phyloP scores from a whole-genome alignment of 495 filamentous ascomycete genomes.

The Tetracladium setigerum region DNA sequence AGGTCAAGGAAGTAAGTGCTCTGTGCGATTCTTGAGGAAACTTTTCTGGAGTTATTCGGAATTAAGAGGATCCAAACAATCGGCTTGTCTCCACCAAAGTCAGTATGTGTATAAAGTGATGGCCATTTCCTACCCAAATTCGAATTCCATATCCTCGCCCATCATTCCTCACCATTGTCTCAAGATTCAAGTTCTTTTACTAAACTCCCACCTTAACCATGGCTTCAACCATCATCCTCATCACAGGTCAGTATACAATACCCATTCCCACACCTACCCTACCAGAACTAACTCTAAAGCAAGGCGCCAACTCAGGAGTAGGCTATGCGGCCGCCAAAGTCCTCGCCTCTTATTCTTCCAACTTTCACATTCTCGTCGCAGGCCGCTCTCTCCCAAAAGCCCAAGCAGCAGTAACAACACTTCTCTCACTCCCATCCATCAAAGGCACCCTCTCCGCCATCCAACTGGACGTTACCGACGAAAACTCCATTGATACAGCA shows the following conservation, averaged over 20 bases:
- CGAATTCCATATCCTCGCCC: too few species aligned
- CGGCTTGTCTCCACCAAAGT: too few species aligned
- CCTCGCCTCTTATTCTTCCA: slow-evolving; percentile 19
- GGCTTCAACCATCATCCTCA: neutral
- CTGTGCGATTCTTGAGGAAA: too few species aligned
- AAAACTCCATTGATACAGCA: slow-evolving; percentile 31
- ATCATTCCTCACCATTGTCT: too few species aligned
- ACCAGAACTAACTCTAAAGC: neutral
- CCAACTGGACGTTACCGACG: slow-evolving; percentile 34
- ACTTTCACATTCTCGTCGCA: slow-evolving; percentile 30
- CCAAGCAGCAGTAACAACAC: slow-evolving; percentile 21
- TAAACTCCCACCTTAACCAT: too few species aligned
- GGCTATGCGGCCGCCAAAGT: slow-evolving; percentile 27
- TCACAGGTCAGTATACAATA: neutral
- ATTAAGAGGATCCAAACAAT: too few species aligned
- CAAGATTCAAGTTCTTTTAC: too few species aligned
- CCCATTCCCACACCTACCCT: neutral
- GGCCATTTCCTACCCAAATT: too few species aligned
- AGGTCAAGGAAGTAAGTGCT: too few species aligned
- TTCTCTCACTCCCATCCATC: slow-evolving; percentile 14
- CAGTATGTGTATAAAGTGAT: too few species aligned
- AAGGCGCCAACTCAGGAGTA: slow-evolving; percentile 30
- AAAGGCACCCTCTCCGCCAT: slow-evolving; percentile 3
- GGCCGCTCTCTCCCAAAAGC: slow-evolving; percentile 25
- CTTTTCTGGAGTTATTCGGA: too few species aligned